These are phyloP conservation scores for Talaromyces marneffei DNA, from an alignment of 2,329 filamentous ascomycete genomes.

Conservation along the genomic window DNA sequence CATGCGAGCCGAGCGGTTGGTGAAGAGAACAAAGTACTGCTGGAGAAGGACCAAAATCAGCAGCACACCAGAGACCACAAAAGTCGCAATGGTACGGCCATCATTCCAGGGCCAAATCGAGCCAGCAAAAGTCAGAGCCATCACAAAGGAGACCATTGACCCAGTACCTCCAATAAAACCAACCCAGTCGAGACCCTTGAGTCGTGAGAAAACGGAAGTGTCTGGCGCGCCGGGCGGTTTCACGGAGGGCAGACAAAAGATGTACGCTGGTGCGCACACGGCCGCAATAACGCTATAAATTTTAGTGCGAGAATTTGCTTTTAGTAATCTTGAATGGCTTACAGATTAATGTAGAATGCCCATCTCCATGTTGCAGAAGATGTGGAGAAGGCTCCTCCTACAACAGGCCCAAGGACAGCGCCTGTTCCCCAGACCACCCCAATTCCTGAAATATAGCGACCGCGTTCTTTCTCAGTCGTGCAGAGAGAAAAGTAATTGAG, in stretches of 20 bases:
- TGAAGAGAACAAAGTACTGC: slow-evolving; percentile 41
- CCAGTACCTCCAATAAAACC: slow-evolving; percentile 42
- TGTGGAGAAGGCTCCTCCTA: slow-evolving; percentile 34
- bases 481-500: slow-evolving; percentile 25
- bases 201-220: slow-evolving; percentile 26
- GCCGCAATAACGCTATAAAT: neutral
- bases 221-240: neutral
- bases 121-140: slow-evolving; percentile 50
- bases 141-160: slow-evolving; percentile 31
- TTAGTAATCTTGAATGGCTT: slow-evolving; percentile 26
- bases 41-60: slow-evolving; percentile 42
- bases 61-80: slow-evolving; percentile 42
- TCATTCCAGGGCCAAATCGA: slow-evolving; percentile 44
- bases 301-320: neutral
- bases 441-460: slow-evolving; percentile 27
- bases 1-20: slow-evolving; percentile 38
- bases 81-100: slow-evolving; percentile 42
- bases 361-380: slow-evolving; percentile 26
- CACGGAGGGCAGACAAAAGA: neutral
- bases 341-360: slow-evolving; percentile 34
- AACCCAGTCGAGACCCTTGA: slow-evolving; percentile 33
- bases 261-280: neutral
- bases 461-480: slow-evolving; percentile 19
- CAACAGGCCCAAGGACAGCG: slow-evolving; percentile 33
- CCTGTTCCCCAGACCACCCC: slow-evolving; percentile 34